Conservation (phyloP, 257 asterid genomes). For the Lantana camara region DNA sequence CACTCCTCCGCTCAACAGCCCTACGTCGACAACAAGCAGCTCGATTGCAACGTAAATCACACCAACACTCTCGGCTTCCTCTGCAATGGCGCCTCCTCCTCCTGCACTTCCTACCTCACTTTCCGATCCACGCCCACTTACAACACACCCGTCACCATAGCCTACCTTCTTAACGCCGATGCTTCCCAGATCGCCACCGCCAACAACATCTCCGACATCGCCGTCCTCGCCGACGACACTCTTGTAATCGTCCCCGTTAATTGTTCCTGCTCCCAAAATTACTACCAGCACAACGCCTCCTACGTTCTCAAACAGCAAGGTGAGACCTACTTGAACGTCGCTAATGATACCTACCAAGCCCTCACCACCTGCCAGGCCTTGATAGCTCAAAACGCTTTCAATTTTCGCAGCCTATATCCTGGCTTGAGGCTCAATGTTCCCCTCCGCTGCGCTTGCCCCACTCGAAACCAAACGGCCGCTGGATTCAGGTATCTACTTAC, state of each 20-base stretch:
- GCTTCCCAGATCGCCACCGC: slow-evolving; percentile 45
- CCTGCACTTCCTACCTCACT: slow-evolving; percentile 59
- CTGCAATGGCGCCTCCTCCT: slow-evolving; percentile 48
- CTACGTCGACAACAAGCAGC: slow-evolving; percentile 58
- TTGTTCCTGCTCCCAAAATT: slow-evolving; percentile 45
- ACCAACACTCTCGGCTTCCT: slow-evolving; percentile 48
- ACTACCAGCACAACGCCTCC: slow-evolving; percentile 59
- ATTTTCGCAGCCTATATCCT: slow-evolving; percentile 6
- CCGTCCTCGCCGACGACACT: slow-evolving; percentile 31
- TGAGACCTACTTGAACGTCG: slow-evolving; percentile 45
- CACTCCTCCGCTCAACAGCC: slow-evolving; percentile 44
- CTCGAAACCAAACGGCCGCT: slow-evolving; percentile 41
- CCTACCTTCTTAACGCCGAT: slow-evolving; percentile 45
- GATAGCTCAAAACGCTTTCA: slow-evolving; percentile 42
- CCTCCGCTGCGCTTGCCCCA: slow-evolving; percentile 67
- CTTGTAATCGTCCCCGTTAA: slow-evolving; percentile 50
- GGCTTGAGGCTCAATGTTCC: slow-evolving; percentile 41
- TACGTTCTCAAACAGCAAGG: slow-evolving; percentile 32
- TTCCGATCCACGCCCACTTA: slow-evolving; percentile 52
- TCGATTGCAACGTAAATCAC: slow-evolving; percentile 36
- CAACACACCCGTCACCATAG: slow-evolving; percentile 48
- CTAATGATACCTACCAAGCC: slow-evolving; percentile 54
- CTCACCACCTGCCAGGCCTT: slow-evolving; percentile 62
- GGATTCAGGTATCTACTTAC: slow-evolving; percentile 46
- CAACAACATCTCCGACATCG: slow-evolving; percentile 46